Percentiles rank a stretch among this genome's conserved stretches.
phyloP scores from a whole-genome alignment of 2,329 filamentous ascomycete genomes.

The Chaetoscypha palmicola region DNA sequence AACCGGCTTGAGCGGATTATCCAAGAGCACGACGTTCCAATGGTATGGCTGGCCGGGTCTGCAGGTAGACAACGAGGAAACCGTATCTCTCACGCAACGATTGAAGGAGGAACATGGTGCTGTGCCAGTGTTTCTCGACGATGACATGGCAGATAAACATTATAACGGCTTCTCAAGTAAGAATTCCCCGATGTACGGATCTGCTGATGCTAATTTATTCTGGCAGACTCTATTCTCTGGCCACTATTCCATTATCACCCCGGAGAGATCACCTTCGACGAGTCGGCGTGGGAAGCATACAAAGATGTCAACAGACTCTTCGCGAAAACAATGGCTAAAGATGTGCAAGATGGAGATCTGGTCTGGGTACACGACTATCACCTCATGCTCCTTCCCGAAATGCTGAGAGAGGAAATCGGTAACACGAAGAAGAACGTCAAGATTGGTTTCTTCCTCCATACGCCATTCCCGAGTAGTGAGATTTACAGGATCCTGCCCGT shows the following conservation, averaged over 20 bases:
- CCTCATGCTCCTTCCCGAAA: slow-evolving; percentile 89
- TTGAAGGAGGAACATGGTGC: slow-evolving; percentile 84
- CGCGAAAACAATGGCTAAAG: slow-evolving; percentile 76
- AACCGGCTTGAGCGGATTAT: slow-evolving; percentile 82
- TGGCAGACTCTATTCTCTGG: slow-evolving; percentile 88
- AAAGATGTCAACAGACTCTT: slow-evolving; percentile 89
- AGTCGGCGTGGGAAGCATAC: slow-evolving; percentile 89
- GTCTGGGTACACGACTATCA: slow-evolving; percentile 99
- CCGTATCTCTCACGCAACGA: slow-evolving; percentile 64
- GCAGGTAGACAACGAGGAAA: slow-evolving; percentile 81
- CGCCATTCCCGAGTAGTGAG: slow-evolving; percentile 92
- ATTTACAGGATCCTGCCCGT: slow-evolving; percentile 95
- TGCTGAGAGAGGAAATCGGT: slow-evolving; percentile 87
- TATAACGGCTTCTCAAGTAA: slow-evolving; percentile 97
- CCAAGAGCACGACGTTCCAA: slow-evolving; percentile 89
- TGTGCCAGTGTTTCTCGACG: slow-evolving; percentile 85
- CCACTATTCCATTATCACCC: slow-evolving; percentile 98
- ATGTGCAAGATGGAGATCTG: slow-evolving; percentile 87
- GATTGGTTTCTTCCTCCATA: slow-evolving; percentile 97
- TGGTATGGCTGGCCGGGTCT: slow-evolving; percentile 99
- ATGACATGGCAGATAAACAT: slow-evolving; percentile 87
- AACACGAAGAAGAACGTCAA: slow-evolving; percentile 81
- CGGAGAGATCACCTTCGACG: slow-evolving; percentile 96
- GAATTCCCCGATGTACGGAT: slow-evolving; percentile 27
- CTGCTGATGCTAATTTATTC: slow-evolving; percentile 7